Percentiles rank a stretch among this genome's conserved stretches.
Evolutionary conservation across 192 early-diverging fungal genomes (phyloP).

Genomic region (Backusella psychrophila): DNA sequence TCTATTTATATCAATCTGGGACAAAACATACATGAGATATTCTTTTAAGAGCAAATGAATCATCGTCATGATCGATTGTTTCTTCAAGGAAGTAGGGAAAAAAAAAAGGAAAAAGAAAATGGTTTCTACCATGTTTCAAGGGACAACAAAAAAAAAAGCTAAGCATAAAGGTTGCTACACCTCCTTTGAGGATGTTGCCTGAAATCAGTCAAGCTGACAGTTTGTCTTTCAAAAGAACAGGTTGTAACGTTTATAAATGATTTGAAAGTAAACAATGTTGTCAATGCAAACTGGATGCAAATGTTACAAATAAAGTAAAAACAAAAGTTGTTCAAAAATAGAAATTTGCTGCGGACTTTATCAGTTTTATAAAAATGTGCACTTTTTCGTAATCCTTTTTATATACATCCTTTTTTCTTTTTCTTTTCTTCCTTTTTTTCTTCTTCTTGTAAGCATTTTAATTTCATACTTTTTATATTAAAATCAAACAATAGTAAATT

Average conservation of each 20-base stretch:
- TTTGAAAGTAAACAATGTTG: neutral
- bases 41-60: neutral
- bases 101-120: neutral
- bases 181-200: neutral
- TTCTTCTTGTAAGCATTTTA: neutral
- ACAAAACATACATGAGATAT: neutral
- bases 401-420: neutral
- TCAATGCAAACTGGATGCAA: neutral
- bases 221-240: neutral
- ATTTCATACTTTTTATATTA: neutral
- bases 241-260: neutral
- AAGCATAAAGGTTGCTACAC: neutral
- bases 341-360: constrained; percentile 1
- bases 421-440: neutral
- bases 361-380: neutral
- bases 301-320: neutral
- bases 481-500: neutral
- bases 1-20: too few species aligned
- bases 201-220: neutral
- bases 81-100: too few species aligned
- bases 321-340: neutral
- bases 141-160: neutral
- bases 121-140: neutral
- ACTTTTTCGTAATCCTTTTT: neutral
- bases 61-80: neutral